Conservation (phyloP, 345 rosid genomes). For the Erodium maritimum region DNA sequence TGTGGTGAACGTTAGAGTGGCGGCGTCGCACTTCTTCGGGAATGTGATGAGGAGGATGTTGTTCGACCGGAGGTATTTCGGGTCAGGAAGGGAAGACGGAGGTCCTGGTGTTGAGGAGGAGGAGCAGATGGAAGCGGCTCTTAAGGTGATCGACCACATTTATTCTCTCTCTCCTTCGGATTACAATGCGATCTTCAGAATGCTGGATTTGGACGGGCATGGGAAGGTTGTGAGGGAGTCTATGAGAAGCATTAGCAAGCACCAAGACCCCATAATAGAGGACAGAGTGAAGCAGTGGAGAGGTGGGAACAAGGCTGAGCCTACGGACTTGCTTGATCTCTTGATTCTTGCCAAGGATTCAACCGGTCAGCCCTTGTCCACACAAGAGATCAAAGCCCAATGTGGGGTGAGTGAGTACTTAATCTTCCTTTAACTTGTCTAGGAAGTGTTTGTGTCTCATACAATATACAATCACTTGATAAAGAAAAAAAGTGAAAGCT, state of each 20-base stretch:
- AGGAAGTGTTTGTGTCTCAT: too few species aligned
- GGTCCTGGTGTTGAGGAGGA: constrained; percentile 5
- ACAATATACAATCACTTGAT: too few species aligned
- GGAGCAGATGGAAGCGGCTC: constrained; percentile 16
- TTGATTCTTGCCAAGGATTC: constrained; percentile 23
- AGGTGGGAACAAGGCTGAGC: constrained; percentile 13
- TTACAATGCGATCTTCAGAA: constrained; percentile 13
- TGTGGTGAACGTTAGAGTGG: constrained; percentile 8
- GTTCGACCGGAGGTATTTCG: constrained; percentile 22
- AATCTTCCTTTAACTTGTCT: too few species aligned
- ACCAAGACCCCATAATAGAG: neutral
- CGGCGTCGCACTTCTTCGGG: constrained; percentile 8
- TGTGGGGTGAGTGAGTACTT: constrained; percentile 20
- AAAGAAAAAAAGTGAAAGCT: too few species aligned
- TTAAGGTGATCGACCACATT: constrained; percentile 1
- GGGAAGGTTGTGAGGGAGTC: constrained; percentile 12
- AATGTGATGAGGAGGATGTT: constrained; percentile 18
- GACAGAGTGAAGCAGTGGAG: constrained; percentile 18
- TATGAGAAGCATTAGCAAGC: neutral
- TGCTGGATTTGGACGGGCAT: constrained; percentile 15
- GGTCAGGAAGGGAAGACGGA: too few species aligned
- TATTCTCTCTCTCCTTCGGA: constrained; percentile 14
- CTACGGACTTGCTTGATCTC: constrained; percentile 36
- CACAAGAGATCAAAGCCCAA: constrained; percentile 37
- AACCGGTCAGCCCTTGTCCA: constrained; percentile 20